These are phyloP conservation scores for Aspergillus sp. DNA, from an alignment of 2,329 filamentous ascomycete species.

Conservation along the genomic window DNA sequence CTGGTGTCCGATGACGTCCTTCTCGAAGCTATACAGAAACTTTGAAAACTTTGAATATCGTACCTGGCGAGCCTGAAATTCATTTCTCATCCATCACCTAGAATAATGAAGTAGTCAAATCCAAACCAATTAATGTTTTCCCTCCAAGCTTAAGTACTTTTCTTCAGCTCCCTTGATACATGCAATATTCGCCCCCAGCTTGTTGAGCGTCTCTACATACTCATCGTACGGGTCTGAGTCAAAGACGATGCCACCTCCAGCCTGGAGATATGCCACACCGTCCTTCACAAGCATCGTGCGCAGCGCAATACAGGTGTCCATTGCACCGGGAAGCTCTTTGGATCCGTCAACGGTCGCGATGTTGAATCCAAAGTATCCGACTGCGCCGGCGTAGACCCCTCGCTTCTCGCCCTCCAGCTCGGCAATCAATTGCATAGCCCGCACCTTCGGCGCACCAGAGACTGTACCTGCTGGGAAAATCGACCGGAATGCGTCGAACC, in stretches of 20 bases:
- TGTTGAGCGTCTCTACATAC: slow-evolving; percentile 97
- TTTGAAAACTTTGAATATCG: neutral
- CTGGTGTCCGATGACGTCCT: slow-evolving; percentile 10
- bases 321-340: slow-evolving; percentile 73
- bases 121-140: slow-evolving; percentile 21
- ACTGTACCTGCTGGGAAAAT: slow-evolving; percentile 98
- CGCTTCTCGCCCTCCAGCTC: slow-evolving; percentile 93
- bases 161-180: slow-evolving; percentile 85
- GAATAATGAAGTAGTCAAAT: neutral
- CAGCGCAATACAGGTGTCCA: slow-evolving; percentile 85
- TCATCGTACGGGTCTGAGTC: slow-evolving; percentile 91
- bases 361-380: slow-evolving; percentile 94
- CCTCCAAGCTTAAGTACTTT: slow-evolving; percentile 57
- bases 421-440: slow-evolving; percentile 95
- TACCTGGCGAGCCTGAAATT: slow-evolving; percentile 4
- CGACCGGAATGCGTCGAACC: slow-evolving; percentile 93
- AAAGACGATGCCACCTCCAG: slow-evolving; percentile 85
- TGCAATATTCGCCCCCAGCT: slow-evolving; percentile 85
- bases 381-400: slow-evolving; percentile 92
- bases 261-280: slow-evolving; percentile 87
- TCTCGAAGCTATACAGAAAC: slow-evolving; percentile 11
- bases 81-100: neutral
- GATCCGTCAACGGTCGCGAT: slow-evolving; percentile 67
- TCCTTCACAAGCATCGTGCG: slow-evolving; percentile 95
- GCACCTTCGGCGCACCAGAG: slow-evolving; percentile 91